Evolutionary conservation across 257 asterid genomes (phyloP).

Genomic region (Salvia splendens): DNA sequence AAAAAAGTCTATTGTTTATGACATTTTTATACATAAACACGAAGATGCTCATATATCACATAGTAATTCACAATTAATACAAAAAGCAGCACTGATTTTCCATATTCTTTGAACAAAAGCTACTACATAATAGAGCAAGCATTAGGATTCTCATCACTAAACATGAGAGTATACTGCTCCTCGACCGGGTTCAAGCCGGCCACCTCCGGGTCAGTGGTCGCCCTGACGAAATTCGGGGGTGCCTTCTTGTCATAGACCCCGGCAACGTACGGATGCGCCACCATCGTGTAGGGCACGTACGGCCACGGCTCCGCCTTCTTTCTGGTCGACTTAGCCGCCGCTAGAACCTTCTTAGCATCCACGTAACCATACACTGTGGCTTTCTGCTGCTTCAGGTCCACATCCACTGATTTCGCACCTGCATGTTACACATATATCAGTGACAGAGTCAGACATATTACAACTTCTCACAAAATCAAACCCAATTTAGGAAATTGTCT

Average conservation of each 20-base stretch:
- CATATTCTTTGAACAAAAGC: too few species aligned
- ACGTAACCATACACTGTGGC: slow-evolving; percentile 79
- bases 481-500: too few species aligned
- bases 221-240: slow-evolving; percentile 77
- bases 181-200: slow-evolving; percentile 66
- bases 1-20: too few species aligned
- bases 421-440: not conserved
- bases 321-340: slow-evolving; percentile 64
- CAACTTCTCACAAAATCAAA: too few species aligned
- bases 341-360: slow-evolving; percentile 71
- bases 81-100: too few species aligned
- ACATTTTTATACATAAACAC: too few species aligned
- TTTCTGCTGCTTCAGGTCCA: slow-evolving; percentile 87
- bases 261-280: slow-evolving; percentile 82
- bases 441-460: too few species aligned
- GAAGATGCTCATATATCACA: too few species aligned
- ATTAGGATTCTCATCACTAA: slow-evolving; percentile 83
- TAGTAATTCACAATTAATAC: too few species aligned
- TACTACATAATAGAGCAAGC: slow-evolving; percentile 74
- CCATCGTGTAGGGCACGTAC: slow-evolving; percentile 68
- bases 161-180: slow-evolving; percentile 75
- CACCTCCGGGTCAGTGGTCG: slow-evolving; percentile 60
- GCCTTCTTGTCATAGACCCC: slow-evolving; percentile 96
- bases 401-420: slow-evolving; percentile 92
- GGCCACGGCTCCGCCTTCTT: slow-evolving; percentile 90